Conservation (phyloP, 805 yeast genomes). For the Sungouiozyma ichnusensis region DNA sequence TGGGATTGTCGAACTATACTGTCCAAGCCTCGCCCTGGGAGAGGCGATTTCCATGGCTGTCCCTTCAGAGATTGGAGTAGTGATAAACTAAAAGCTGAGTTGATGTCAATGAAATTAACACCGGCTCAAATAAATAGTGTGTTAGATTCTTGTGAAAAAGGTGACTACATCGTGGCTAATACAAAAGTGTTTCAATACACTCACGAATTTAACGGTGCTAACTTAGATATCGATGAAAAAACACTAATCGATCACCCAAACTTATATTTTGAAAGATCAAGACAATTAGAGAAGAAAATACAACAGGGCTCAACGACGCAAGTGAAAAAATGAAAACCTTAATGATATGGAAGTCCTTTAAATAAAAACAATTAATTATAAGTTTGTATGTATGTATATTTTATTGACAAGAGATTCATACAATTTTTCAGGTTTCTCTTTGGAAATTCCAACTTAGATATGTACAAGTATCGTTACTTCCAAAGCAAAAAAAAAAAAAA, state of each 20-base stretch:
- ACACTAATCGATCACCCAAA: slow-evolving; percentile 77
- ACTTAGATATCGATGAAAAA: slow-evolving; percentile 38
- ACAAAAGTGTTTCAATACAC: slow-evolving; percentile 77
- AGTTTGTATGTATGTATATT: background rate
- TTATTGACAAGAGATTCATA: background rate
- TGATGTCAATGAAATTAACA: slow-evolving; percentile 44
- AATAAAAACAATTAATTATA: too few relatives aligned
- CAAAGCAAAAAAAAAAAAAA: too few relatives aligned
- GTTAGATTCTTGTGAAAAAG: slow-evolving; percentile 53
- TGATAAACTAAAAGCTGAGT: slow-evolving; percentile 48
- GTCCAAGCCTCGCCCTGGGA: slow-evolving; percentile 56
- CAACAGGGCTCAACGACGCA: slow-evolving; percentile 8
- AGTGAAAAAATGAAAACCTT: too few relatives aligned
- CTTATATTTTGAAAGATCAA: slow-evolving; percentile 69
- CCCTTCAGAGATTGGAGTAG: slow-evolving; percentile 71
- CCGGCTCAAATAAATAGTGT: slow-evolving; percentile 44
- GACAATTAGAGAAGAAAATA: slow-evolving; percentile 39
- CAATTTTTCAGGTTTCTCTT: too few relatives aligned
- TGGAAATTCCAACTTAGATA: background rate
- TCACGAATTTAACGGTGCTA: slow-evolving; percentile 23
- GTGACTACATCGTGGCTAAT: slow-evolving; percentile 78
- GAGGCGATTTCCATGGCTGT: slow-evolving; percentile 79
- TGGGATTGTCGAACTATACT: slow-evolving; percentile 75
- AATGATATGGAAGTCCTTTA: too few relatives aligned
- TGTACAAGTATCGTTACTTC: too few relatives aligned